Evolutionary conservation across 805 yeast genomes (phyloP), one percentile per base, ranked within the genome.

Genomic region (Yamadazyma nakazawae): DNA sequence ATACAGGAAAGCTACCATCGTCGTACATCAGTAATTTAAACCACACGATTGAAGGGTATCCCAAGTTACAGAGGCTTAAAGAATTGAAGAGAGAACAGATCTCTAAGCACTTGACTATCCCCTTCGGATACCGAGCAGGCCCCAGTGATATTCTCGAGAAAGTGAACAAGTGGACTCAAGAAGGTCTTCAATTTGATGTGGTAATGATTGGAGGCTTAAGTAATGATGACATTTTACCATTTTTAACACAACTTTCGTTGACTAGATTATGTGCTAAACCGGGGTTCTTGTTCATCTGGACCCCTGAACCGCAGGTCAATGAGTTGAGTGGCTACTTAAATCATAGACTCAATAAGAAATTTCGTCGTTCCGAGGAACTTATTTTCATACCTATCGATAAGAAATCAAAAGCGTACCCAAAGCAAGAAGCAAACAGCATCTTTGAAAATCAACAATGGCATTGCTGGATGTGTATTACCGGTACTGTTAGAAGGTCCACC

Each of bases 381-480:
- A 88, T 89, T 0, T 91, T 86, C 59, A 80, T 88, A 12, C 88
- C 92, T 1, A 74, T 79, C n/a, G 80, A 81, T 51, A 76, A 76
- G 48, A 63, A 76, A 25, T 84, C 94, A 0, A 81, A 81, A 1
- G 81, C 79, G 58, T 82, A 79, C 52, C 94, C 94, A 0, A 73
- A 74, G 2, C 77, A 78, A 34, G 75, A 75, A 8, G 42, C 35
- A 4, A 45, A 45, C 3, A 58, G 66, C 2, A 60, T 87, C 21
- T 74, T 87, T 46, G 82, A 80, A 49, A 80, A 83, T 48, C 82
- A 86, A 64, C 94, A 86, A 66, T 91, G 97, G 96, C 97, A 92
- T 66, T 91, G 97, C 58, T 86, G 96, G 87, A 90, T 91, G 97
- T 92, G 97, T 56, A 86, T 91, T 44, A 91, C 96, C 2, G 97